phyloP scores from a whole-genome alignment of 176 grass and related monocot species.

The Ensete glaucum region DNA sequence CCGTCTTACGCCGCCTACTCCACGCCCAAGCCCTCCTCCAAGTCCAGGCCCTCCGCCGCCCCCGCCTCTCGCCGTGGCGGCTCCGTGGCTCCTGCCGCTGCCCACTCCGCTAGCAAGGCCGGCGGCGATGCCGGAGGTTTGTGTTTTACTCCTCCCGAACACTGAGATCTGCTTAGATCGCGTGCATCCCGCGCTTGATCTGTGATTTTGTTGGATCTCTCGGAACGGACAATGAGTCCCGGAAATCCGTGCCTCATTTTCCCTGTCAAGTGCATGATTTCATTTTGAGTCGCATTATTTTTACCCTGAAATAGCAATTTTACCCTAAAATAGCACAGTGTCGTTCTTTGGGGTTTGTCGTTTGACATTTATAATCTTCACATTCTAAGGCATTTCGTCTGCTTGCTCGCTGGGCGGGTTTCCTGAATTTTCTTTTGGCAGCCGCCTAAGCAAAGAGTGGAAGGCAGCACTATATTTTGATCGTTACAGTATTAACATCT shows the following conservation, averaged over 20 bases:
- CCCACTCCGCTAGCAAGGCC: conserved; percentile 29
- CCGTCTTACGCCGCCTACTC: conserved; percentile 33
- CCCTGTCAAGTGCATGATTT: background rate
- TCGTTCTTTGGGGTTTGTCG: background rate
- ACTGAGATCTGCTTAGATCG: background rate
- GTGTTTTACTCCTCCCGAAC: background rate
- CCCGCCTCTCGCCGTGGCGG: conserved; percentile 36
- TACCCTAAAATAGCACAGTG: background rate
- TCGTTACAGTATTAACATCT: background rate
- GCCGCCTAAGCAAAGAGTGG: background rate
- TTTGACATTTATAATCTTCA: background rate
- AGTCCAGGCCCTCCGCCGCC: conserved; percentile 45
- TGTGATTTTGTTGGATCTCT: background rate
- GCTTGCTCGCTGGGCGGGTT: background rate
- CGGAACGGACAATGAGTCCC: background rate
- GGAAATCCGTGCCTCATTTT: background rate
- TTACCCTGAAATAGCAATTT: conserved; percentile 1
- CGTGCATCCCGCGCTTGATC: conserved; percentile 20
- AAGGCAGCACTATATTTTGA: background rate
- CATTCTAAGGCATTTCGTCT: background rate
- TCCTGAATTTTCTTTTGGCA: background rate
- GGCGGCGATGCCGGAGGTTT: conserved; percentile 61
- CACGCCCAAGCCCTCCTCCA: conserved; percentile 62
- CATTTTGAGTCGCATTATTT: background rate
- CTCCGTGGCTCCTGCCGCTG: conserved; percentile 46